A percentile compares a stretch with the other conserved stretches of the same genome.
These are phyloP conservation scores for Cercospora sp. DNA, from an alignment of 2,329 filamentous ascomycete genomes.

Conservation along the genomic window DNA sequence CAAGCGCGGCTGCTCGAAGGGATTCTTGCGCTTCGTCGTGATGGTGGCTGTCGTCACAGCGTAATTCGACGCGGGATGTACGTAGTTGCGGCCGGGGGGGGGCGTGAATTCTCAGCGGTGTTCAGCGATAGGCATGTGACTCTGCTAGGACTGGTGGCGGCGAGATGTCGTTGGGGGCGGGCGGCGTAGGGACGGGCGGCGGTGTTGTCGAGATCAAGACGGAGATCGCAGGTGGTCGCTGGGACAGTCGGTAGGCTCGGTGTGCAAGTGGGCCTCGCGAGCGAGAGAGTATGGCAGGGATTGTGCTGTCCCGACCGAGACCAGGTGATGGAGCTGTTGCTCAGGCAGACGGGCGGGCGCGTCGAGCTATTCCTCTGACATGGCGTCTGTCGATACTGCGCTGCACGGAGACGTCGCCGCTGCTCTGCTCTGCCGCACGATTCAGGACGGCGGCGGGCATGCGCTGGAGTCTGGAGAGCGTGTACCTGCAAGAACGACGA, in stretches of 20 bases:
- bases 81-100: not conserved
- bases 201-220: not conserved
- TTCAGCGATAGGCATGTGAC: not conserved
- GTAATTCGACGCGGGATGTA: constrained; percentile 21
- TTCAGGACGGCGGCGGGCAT: not conserved
- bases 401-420: not conserved
- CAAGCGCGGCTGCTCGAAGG: constrained; percentile 20
- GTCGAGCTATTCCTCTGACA: not conserved
- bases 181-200: constrained; percentile 4
- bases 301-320: not conserved
- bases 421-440: not conserved
- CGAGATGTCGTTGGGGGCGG: not conserved
- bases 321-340: not conserved
- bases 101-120: not conserved
- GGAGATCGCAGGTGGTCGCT: not conserved
- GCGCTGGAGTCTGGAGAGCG: not conserved
- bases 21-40: constrained; percentile 27
- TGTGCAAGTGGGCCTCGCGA: not conserved
- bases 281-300: not conserved
- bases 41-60: constrained; percentile 18
- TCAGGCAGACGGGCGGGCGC: not conserved
- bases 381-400: not conserved
- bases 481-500: not conserved
- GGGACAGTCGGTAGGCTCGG: not conserved
- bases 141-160: not conserved